Conservation (phyloP, 108 stramenopile species). For the Nannochloropsis oceanica region DNA sequence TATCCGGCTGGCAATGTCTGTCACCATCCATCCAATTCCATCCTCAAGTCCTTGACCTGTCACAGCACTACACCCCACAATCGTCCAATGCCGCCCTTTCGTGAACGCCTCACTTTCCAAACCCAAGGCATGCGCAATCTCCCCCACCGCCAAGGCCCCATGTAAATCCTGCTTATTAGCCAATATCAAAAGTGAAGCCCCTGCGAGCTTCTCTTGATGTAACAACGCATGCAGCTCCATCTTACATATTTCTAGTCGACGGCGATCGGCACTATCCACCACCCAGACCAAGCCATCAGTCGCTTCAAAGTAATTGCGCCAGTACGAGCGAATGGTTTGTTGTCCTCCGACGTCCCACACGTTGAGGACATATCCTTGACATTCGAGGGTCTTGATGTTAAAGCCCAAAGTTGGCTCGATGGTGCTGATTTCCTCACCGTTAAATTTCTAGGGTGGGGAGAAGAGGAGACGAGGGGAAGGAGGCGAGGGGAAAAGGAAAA, state of each 20-base stretch:
- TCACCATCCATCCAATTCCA: conserved; percentile 91
- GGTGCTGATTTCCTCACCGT: conserved; percentile 76
- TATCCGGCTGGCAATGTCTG: conserved; percentile 77
- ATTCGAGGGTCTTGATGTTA: conserved; percentile 89
- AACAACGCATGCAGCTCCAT: conserved; percentile 65
- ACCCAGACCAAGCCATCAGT: conserved; percentile 99
- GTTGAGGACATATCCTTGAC: conserved; percentile 44
- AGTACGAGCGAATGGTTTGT: conserved; percentile 90
- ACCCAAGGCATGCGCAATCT: conserved; percentile 59
- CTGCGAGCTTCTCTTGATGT: conserved; percentile 88
- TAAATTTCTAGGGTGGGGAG: conserved; percentile 41
- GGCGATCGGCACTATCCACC: conserved; percentile 73
- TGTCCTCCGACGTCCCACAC: conserved; percentile 98
- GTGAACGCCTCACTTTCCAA: conserved; percentile 44
- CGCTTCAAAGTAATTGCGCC: conserved; percentile 96
- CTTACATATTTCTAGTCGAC: conserved; percentile 62
- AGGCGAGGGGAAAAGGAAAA: no score
- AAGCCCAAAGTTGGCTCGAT: conserved; percentile 95
- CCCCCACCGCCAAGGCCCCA: conserved; percentile 57
- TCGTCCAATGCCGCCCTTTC: conserved; percentile 25
- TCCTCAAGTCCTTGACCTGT: conserved; percentile 76
- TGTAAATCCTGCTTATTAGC: conserved; percentile 96
- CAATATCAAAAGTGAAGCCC: conserved; percentile 82
- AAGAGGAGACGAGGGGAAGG: neutral
- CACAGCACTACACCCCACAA: conserved; percentile 67